Conservation (phyloP, 176 grass and related monocot species). For the Musa troglodytarum region DNA sequence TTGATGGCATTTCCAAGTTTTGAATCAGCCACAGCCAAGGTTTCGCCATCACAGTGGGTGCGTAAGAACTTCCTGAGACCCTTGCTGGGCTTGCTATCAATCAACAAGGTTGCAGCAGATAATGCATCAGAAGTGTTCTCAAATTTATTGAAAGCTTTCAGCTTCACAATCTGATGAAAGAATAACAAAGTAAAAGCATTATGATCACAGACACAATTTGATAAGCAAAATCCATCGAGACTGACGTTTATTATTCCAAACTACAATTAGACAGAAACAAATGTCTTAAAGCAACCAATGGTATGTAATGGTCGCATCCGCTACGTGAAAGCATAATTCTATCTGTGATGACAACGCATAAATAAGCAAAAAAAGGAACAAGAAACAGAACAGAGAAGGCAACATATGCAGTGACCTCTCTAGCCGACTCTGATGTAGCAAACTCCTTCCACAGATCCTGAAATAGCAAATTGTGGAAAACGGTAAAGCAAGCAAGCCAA, state of each 20-base stretch:
- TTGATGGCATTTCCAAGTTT: slow-evolving; percentile 87
- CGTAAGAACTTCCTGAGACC: slow-evolving; percentile 76
- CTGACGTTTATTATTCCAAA: background rate
- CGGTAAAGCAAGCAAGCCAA: background rate
- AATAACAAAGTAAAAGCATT: background rate
- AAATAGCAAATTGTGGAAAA: slow-evolving; percentile 11
- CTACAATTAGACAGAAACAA: background rate
- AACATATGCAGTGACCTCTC: slow-evolving; percentile 42
- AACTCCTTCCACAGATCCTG: slow-evolving; percentile 81
- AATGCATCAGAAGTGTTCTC: slow-evolving; percentile 91
- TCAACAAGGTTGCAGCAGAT: slow-evolving; percentile 58
- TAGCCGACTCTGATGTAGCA: slow-evolving; percentile 47
- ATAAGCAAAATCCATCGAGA: background rate
- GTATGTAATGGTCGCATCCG: background rate
- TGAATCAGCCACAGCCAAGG: slow-evolving; percentile 79
- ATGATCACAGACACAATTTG: background rate
- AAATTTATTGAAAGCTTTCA: slow-evolving; percentile 94
- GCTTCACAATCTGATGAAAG: slow-evolving; percentile 68
- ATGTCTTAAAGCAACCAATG: background rate
- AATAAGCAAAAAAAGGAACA: background rate
- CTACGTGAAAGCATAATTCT: background rate
- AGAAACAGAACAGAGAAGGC: background rate
- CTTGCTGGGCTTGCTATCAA: slow-evolving; percentile 92
- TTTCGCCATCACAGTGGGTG: slow-evolving; percentile 73
- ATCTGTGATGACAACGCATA: no score